These are phyloP conservation scores for Pseudogymnoascus sp. DNA, from an alignment of 2,329 filamentous ascomycete species.

Conservation along the genomic window DNA sequence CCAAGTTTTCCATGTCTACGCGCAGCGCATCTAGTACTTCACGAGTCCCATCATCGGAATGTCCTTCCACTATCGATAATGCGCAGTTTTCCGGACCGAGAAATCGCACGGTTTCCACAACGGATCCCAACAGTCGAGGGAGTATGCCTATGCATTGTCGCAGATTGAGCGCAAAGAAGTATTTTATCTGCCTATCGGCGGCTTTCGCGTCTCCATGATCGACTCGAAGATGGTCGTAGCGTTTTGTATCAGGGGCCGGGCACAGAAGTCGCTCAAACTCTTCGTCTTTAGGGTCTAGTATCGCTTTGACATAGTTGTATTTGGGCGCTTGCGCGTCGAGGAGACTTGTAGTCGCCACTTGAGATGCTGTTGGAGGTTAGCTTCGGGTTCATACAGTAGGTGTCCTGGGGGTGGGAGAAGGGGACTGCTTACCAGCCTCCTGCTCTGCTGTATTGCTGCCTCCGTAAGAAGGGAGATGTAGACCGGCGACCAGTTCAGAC, in stretches of 20 bases:
- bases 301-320: slow-evolving; percentile 11
- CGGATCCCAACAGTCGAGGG: slow-evolving; percentile 41
- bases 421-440: background rate
- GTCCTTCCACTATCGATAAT: slow-evolving; percentile 47
- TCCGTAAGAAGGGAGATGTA: slow-evolving; percentile 1
- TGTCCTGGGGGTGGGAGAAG: background rate
- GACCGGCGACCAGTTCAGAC: background rate
- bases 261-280: slow-evolving; percentile 12
- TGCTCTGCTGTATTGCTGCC: background rate
- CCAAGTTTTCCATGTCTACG: slow-evolving; percentile 31
- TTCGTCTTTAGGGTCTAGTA: slow-evolving; percentile 13
- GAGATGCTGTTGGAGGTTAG: slow-evolving; percentile 6
- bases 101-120: slow-evolving; percentile 41
- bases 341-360: background rate
- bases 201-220: slow-evolving; percentile 5
- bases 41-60: slow-evolving; percentile 44
- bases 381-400: background rate
- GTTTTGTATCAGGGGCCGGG: slow-evolving; percentile 4
- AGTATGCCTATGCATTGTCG: slow-evolving; percentile 37
- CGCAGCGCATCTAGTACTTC: slow-evolving; percentile 39
- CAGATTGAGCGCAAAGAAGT: slow-evolving; percentile 46
- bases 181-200: slow-evolving; percentile 28
- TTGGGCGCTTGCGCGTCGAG: background rate
- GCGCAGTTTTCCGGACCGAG: slow-evolving; percentile 42
- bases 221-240: slow-evolving; percentile 14